Percentiles rank a stretch among this genome's conserved stretches.
Evolutionary conservation across 441 rosid genomes (phyloP).

Genomic region (Euphorbia schlechtendalii): DNA sequence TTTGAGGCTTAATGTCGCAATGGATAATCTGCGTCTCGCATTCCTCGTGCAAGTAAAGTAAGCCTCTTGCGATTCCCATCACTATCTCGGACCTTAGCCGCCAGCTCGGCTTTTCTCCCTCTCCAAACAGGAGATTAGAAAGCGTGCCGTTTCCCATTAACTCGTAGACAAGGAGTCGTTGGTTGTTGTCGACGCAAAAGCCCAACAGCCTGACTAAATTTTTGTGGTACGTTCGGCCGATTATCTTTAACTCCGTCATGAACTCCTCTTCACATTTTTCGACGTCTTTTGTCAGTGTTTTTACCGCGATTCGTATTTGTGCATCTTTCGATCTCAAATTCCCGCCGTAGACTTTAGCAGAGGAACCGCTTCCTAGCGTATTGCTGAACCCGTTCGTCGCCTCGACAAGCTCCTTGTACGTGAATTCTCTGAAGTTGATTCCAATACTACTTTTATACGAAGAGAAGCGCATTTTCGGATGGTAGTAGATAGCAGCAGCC

Average conservation of each 20-base stretch:
- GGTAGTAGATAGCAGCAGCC: constrained; percentile 19
- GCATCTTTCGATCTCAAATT: constrained; percentile 8
- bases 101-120: constrained; percentile 23
- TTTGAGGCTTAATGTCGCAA: constrained; percentile 29
- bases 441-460: constrained; percentile 11
- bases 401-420: constrained; percentile 16
- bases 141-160: constrained; percentile 22
- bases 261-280: constrained; percentile 21
- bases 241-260: constrained; percentile 24
- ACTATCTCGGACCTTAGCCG: constrained; percentile 16
- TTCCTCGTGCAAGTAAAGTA: constrained; percentile 28
- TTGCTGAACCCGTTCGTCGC: constrained; percentile 23
- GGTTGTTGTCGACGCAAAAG: constrained; percentile 20
- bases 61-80: constrained; percentile 24
- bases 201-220: constrained; percentile 24
- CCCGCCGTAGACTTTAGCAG: constrained; percentile 25
- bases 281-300: constrained; percentile 15
- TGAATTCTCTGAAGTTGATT: constrained; percentile 25
- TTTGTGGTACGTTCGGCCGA: constrained; percentile 23
- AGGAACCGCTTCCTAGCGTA: constrained; percentile 25
- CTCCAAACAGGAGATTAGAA: constrained; percentile 16
- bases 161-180: constrained; percentile 23
- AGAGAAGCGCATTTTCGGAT: constrained; percentile 15
- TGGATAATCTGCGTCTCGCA: constrained; percentile 28
- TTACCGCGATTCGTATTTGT: constrained; percentile 20